These are phyloP conservation scores for Vitis amurensis DNA, from an alignment of 164 flowering plant species.

Conservation along the genomic window DNA sequence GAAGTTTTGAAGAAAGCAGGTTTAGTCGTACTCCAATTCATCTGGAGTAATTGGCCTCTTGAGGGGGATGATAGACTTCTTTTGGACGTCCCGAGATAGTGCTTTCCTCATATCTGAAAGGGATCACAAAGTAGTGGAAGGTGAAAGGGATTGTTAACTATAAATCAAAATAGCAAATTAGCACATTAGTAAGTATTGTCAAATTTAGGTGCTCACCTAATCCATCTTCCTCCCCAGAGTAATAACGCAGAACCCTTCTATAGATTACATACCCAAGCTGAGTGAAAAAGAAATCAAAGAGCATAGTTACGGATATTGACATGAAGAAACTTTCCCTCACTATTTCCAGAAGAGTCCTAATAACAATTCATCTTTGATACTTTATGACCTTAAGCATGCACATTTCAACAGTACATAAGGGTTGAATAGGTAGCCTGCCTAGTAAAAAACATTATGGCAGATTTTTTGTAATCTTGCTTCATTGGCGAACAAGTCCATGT, in stretches of 20 bases:
- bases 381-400: too few species aligned
- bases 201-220: slow-evolving; percentile 50
- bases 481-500: too few species aligned
- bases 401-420: too few species aligned
- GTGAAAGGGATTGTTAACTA: background rate
- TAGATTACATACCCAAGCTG: slow-evolving; percentile 92
- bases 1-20: slow-evolving; percentile 1
- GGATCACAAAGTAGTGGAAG: slow-evolving; percentile 7
- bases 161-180: too few species aligned
- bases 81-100: slow-evolving; percentile 82
- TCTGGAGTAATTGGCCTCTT: slow-evolving; percentile 91
- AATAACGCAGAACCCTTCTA: slow-evolving; percentile 83
- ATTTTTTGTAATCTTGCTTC: too few species aligned
- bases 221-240: slow-evolving; percentile 99
- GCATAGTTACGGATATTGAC: background rate
- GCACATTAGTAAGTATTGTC: too few species aligned
- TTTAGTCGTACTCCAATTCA: slow-evolving; percentile 88
- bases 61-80: slow-evolving; percentile 86
- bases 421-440: too few species aligned
- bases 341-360: too few species aligned
- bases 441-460: too few species aligned
- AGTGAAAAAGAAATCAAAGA: slow-evolving; percentile 4
- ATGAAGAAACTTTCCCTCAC: too few species aligned
- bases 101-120: slow-evolving; percentile 96
- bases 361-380: too few species aligned